Evolutionary conservation across 306 rosid species (phyloP).

Genomic region (Sophora flavescens): DNA sequence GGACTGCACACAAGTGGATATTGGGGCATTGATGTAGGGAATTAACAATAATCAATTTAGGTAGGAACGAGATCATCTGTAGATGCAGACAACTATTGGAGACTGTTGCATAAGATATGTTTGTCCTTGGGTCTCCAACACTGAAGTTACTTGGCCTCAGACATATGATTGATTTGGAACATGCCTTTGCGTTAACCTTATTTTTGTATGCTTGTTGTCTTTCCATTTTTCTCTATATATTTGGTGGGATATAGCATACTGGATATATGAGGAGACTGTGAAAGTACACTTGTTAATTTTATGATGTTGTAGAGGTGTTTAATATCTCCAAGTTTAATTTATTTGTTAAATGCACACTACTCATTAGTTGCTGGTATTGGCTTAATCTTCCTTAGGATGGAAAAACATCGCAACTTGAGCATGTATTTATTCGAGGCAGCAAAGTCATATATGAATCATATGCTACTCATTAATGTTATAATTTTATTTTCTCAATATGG

Average conservation of each 20-base stretch:
- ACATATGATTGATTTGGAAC: no score
- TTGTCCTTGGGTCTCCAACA: no score
- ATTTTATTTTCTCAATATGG: constrained; percentile 19
- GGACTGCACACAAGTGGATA: neutral
- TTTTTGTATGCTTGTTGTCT: no score
- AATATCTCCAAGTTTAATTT: constrained; percentile 1
- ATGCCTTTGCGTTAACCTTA: no score
- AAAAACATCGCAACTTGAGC: constrained; percentile 94
- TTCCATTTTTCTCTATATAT: neutral
- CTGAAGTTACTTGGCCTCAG: no score
- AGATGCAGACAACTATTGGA: no score
- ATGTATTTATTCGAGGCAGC: constrained; percentile 96
- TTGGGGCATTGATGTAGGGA: constrained; percentile 9
- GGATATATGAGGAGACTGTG: neutral
- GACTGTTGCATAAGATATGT: no score
- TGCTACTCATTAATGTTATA: constrained; percentile 5
- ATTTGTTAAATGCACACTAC: constrained; percentile 15
- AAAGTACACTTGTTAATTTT: constrained; percentile 4
- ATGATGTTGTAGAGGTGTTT: neutral
- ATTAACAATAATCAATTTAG: neutral
- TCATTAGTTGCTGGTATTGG: constrained; percentile 38
- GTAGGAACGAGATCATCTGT: no score
- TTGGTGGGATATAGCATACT: neutral
- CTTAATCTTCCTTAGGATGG: constrained; percentile 71
- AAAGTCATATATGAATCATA: constrained; percentile 84